Conservation (phyloP, 208 protist genomes). For the Strigomonas galati region DNA sequence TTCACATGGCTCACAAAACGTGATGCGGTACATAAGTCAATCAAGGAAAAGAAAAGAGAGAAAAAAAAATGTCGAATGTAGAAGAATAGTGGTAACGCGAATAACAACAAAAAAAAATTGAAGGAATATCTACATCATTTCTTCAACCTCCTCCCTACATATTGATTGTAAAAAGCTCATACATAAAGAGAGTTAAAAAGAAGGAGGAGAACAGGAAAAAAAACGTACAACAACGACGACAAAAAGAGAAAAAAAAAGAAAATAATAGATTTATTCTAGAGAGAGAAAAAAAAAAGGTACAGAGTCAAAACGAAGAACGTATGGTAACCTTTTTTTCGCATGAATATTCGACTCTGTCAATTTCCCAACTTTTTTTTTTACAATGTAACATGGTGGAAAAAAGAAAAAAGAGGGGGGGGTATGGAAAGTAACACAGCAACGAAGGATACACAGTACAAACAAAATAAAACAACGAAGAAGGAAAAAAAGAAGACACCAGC, state of each 20-base stretch:
- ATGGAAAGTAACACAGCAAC: conserved; percentile 10
- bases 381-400: no score
- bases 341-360: no score
- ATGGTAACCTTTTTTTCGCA: no score
- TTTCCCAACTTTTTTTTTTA: no score
- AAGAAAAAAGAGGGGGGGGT: neutral
- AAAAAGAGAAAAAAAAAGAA: neutral
- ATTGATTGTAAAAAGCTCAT: no score
- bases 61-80: neutral
- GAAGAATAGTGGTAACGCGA: neutral
- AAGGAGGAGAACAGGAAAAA: conserved; percentile 4
- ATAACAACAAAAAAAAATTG: neutral
- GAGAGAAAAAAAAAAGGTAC: no score
- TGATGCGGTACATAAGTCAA: neutral
- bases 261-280: no score
- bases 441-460: neutral
- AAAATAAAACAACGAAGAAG: neutral
- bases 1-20: no score
- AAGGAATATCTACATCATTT: neutral
- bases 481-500: neutral
- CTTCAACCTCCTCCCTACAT: no score
- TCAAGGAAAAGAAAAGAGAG: conserved; percentile 5
- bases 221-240: neutral
- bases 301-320: no score
- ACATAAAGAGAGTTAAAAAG: neutral